Evolutionary conservation across 108 stramenopile species (phyloP).

Genomic region (Mayamaea pseudoterrestris): DNA sequence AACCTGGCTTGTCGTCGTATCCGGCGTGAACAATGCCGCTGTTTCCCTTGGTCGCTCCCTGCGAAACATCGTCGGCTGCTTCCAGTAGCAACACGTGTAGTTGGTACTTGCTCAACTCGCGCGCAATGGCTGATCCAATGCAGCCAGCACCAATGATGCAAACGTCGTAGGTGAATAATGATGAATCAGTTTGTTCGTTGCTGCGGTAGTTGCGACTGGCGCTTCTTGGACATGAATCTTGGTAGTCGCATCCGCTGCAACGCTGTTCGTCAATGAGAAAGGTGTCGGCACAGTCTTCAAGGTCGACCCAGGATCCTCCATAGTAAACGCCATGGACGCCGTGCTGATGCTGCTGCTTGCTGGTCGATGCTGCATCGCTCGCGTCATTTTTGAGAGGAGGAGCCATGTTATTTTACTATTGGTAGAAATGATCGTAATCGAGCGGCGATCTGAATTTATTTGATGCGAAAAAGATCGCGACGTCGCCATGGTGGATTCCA

Average conservation of each 20-base stretch:
- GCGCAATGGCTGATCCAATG: constrained; percentile 68
- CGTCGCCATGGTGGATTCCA: no score
- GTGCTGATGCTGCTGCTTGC: constrained; percentile 16
- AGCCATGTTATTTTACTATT: no score
- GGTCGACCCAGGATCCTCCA: constrained; percentile 59
- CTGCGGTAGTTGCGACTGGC: constrained; percentile 17
- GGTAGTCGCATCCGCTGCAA: constrained; percentile 12
- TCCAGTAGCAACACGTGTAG: constrained; percentile 42
- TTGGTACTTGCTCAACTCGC: constrained; percentile 52
- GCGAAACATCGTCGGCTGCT: constrained; percentile 67
- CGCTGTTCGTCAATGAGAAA: constrained; percentile 23
- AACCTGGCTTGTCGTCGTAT: constrained; percentile 73
- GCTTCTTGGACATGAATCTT: constrained; percentile 38
- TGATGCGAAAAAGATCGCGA: no score
- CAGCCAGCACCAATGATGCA: constrained; percentile 66
- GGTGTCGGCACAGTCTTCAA: constrained; percentile 53
- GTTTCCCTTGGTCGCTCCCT: constrained; percentile 47
- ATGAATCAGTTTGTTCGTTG: not conserved
- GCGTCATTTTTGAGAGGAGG: no score
- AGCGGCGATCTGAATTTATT: no score
- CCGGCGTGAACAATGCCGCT: constrained; percentile 81
- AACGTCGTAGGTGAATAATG: not conserved
- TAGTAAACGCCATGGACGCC: constrained; percentile 65
- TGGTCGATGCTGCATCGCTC: no score
- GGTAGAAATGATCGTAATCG: no score